phyloP scores from a whole-genome alignment of 768 basidiomycete species.

The Pleurotus eryngii region DNA sequence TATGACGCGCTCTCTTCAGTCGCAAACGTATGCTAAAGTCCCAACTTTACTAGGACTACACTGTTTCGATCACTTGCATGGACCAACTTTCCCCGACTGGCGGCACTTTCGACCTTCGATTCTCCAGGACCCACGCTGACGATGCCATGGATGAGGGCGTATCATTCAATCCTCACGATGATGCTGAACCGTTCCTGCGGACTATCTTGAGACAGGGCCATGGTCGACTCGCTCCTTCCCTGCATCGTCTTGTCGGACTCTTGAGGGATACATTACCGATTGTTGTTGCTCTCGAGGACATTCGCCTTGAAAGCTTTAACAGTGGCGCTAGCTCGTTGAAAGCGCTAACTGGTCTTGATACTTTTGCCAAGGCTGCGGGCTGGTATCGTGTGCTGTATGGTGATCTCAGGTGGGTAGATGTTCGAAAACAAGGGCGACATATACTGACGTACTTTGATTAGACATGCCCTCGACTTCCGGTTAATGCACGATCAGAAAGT shows the following conservation, averaged over 20 bases:
- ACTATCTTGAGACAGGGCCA: slow-evolving; percentile 64
- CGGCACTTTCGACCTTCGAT: slow-evolving; percentile 71
- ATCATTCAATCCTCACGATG: slow-evolving; percentile 72
- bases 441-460: slow-evolving; percentile 18
- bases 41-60: slow-evolving; percentile 52
- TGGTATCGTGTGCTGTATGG: slow-evolving; percentile 80
- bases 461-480: slow-evolving; percentile 79
- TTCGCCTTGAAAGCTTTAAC: slow-evolving; percentile 32
- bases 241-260: slow-evolving; percentile 64
- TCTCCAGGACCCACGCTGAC: slow-evolving; percentile 44
- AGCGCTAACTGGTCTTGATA: slow-evolving; percentile 40
- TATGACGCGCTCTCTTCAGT: slow-evolving; percentile 20
- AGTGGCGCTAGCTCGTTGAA: background rate
- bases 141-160: slow-evolving; percentile 9
- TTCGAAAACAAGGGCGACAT: no score
- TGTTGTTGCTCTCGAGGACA: slow-evolving; percentile 64
- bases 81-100: slow-evolving; percentile 69
- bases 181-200: slow-evolving; percentile 73
- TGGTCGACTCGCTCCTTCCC: slow-evolving; percentile 59
- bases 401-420: slow-evolving; percentile 50
- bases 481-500: slow-evolving; percentile 65
- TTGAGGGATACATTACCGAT: slow-evolving; percentile 78
- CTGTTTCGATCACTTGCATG: slow-evolving; percentile 74
- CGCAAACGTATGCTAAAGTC: background rate
- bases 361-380: slow-evolving; percentile 75